Evolutionary conservation across 2,329 filamentous ascomycete genomes (phyloP).

Genomic region (Cladosporium halotolerans): DNA sequence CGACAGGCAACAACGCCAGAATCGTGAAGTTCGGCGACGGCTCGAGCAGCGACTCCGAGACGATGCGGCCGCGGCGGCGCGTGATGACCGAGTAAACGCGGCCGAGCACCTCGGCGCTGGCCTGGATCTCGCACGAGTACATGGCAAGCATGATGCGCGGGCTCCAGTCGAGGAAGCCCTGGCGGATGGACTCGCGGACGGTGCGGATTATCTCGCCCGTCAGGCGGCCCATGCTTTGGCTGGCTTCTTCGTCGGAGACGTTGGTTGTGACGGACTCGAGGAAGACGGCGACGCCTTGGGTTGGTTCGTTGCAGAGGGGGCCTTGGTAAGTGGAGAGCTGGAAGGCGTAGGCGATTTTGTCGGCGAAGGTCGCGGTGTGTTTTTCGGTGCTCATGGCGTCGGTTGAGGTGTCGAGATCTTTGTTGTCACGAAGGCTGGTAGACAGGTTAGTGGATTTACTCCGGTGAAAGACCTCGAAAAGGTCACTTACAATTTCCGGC

Average conservation of each 20-base stretch:
- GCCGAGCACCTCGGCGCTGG: slow-evolving; percentile 86
- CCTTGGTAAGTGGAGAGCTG: slow-evolving; percentile 86
- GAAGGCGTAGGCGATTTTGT: slow-evolving; percentile 84
- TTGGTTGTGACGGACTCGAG: slow-evolving; percentile 70
- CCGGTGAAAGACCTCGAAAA: too few relatives aligned
- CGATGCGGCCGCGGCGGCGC: slow-evolving; percentile 78
- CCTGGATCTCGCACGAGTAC: slow-evolving; percentile 97
- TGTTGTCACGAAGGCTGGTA: slow-evolving; percentile 25
- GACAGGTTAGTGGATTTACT: background rate
- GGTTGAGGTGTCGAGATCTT: slow-evolving; percentile 14
- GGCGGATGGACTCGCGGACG: slow-evolving; percentile 73
- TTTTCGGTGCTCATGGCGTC: slow-evolving; percentile 13
- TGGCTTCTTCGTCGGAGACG: slow-evolving; percentile 49
- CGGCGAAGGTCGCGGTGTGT: slow-evolving; percentile 14
- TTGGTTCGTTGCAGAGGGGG: slow-evolving; percentile 83
- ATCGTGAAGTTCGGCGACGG: slow-evolving; percentile 97
- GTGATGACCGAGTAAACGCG: slow-evolving; percentile 98
- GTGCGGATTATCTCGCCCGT: slow-evolving; percentile 92
- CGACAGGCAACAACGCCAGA: slow-evolving; percentile 77
- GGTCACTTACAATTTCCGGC: slow-evolving; percentile 61
- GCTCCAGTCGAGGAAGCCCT: slow-evolving; percentile 91
- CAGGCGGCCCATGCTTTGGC: slow-evolving; percentile 67
- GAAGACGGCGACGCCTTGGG: slow-evolving; percentile 88
- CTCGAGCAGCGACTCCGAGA: slow-evolving; percentile 87
- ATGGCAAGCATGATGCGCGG: slow-evolving; percentile 92